phyloP scores from a whole-genome alignment of 768 basidiomycete species.

The Kwoniella shandongensis region DNA sequence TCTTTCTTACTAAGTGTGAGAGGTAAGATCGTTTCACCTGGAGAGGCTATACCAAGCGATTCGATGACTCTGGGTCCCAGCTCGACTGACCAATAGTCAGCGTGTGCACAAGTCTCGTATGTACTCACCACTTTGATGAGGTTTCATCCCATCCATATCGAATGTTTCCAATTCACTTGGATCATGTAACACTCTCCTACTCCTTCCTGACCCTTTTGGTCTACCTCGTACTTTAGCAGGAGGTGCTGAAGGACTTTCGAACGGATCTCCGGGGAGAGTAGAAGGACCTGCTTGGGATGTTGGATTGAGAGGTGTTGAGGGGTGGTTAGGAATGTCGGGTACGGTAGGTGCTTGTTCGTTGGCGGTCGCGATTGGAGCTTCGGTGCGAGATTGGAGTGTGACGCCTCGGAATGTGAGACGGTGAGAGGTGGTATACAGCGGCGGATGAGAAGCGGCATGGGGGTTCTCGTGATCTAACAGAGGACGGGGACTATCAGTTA shows the following conservation, averaged over 20 bases:
- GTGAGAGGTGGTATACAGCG: constrained; percentile 24
- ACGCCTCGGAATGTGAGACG: constrained; percentile 27
- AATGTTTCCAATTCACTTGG: constrained; percentile 8
- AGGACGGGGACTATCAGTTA: constrained; percentile 3
- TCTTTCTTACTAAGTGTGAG: constrained; percentile 1
- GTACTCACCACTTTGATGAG: constrained; percentile 14
- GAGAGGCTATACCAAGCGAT: constrained; percentile 5
- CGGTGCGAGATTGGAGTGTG: constrained; percentile 10
- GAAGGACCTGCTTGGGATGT: background rate
- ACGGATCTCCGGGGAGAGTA: no score
- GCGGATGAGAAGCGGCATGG: constrained; percentile 36
- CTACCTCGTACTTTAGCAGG: background rate
- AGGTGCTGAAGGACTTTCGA: background rate
- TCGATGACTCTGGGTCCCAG: constrained; percentile 8
- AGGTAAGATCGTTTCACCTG: background rate
- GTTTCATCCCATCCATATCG: constrained; percentile 11
- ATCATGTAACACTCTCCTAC: constrained; percentile 6
- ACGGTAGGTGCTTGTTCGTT: no score
- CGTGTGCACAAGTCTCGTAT: background rate
- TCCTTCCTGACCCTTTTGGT: constrained; percentile 2
- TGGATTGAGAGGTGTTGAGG: no score
- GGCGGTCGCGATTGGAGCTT: no score
- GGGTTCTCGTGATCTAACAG: constrained; percentile 35
- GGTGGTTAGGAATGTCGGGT: no score
- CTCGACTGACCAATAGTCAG: constrained; percentile 8